These are phyloP conservation scores for Leishmania gerbilli DNA, from an alignment of 208 protist genomes.

Conservation along the genomic window DNA sequence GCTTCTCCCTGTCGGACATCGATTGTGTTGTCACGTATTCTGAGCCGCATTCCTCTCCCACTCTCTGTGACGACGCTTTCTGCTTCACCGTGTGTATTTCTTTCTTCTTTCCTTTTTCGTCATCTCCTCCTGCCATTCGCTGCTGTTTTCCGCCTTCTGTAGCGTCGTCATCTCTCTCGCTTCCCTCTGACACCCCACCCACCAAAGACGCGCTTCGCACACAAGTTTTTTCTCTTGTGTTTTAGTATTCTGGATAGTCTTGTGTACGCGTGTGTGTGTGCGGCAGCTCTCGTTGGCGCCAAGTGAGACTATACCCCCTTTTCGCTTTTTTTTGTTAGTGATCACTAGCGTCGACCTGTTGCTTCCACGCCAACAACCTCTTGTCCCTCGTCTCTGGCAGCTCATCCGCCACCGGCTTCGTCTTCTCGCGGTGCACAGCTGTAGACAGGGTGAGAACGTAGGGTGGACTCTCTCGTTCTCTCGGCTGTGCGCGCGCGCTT, in stretches of 20 bases:
- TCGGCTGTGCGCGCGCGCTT: not conserved
- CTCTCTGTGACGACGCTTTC: not conserved
- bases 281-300: not conserved
- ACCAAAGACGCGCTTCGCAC: not conserved
- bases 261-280: not conserved
- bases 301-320: not conserved
- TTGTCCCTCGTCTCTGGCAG: not conserved
- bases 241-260: not conserved
- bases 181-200: not conserved
- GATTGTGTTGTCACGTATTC: not conserved
- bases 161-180: not conserved
- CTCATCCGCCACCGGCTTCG: not conserved
- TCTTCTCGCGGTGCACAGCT: not conserved
- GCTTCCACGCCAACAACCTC: not conserved
- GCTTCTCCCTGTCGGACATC: not conserved
- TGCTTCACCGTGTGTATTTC: not conserved
- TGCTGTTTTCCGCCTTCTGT: not conserved
- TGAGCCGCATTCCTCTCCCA: not conserved
- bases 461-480: not conserved
- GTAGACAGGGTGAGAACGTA: not conserved
- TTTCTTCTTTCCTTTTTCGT: not conserved
- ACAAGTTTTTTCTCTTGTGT: not conserved
- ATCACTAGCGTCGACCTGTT: not conserved
- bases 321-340: not conserved
- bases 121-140: not conserved